phyloP scores from a whole-genome alignment of 2,329 filamentous ascomycete genomes.

The Colletotrichum gloeosporioides region DNA sequence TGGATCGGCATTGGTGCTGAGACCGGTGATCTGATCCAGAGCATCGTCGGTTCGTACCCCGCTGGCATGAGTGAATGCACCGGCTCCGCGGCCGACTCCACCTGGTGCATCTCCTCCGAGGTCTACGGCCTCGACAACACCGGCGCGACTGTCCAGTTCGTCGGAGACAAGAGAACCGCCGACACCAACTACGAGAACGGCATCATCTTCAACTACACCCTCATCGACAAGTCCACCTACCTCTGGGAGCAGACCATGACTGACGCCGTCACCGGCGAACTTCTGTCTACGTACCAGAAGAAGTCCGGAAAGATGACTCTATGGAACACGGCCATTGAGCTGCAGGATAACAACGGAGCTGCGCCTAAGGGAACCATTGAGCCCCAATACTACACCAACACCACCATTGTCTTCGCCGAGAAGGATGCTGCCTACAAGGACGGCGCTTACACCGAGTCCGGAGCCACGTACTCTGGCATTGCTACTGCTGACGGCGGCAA shows the following conservation, averaged over 20 bases:
- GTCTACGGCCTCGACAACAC: not conserved
- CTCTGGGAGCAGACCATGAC: not conserved
- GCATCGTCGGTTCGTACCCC: not conserved
- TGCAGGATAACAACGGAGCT: not conserved
- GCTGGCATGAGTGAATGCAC: not conserved
- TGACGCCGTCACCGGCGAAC: not conserved
- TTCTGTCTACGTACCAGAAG: not conserved
- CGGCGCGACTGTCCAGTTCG: not conserved
- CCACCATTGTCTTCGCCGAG: not conserved
- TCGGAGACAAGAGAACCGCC: not conserved
- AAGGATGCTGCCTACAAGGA: not conserved
- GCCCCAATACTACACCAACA: not conserved
- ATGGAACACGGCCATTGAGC: not conserved
- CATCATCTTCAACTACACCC: not conserved
- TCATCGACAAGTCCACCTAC: not conserved
- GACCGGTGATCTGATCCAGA: not conserved
- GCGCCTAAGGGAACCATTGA: not conserved
- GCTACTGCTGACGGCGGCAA: not conserved
- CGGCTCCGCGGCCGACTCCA: not conserved
- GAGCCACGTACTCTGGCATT: not conserved
- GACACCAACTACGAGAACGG: not conserved
- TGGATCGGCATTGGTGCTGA: not conserved
- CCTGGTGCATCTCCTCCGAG: not conserved
- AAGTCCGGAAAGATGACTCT: not conserved
- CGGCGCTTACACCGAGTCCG: not conserved